Percentiles rank a stretch among this genome's conserved stretches.
These are phyloP conservation scores for Macroventuria anomochaeta DNA, from an alignment of 2,329 filamentous ascomycete genomes.

Conservation along the genomic window DNA sequence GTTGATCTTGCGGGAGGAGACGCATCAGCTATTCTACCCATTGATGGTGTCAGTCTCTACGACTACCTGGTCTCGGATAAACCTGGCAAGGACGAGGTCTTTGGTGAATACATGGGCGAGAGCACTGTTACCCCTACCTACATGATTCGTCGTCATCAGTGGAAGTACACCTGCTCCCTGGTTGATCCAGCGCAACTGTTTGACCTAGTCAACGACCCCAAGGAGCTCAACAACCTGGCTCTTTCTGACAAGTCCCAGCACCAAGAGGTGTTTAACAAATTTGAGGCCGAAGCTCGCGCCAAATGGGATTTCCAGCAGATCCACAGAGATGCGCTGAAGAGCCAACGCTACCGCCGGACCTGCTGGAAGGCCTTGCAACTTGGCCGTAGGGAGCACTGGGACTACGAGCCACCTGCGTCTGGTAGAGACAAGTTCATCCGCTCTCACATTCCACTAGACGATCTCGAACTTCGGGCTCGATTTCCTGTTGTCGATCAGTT, in stretches of 20 bases:
- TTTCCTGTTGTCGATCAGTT: constrained; percentile 65
- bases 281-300: constrained; percentile 73
- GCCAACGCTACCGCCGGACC: constrained; percentile 78
- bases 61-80: constrained; percentile 49
- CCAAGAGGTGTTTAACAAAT: constrained; percentile 60
- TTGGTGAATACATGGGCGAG: constrained; percentile 94
- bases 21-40: constrained; percentile 73
- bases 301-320: constrained; percentile 86
- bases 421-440: constrained; percentile 77
- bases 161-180: constrained; percentile 90
- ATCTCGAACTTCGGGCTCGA: constrained; percentile 76
- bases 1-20: constrained; percentile 80
- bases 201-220: constrained; percentile 76
- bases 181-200: constrained; percentile 85
- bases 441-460: constrained; percentile 79
- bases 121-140: constrained; percentile 87
- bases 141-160: constrained; percentile 89
- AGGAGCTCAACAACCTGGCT: constrained; percentile 76
- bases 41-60: constrained; percentile 79
- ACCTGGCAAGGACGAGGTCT: constrained; percentile 81
- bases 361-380: constrained; percentile 80
- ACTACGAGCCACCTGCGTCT: constrained; percentile 77
- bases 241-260: constrained; percentile 48
- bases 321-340: constrained; percentile 73
- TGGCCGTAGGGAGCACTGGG: constrained; percentile 73